These are phyloP conservation scores for Pleurotus djamor DNA, from an alignment of 768 basidiomycete genomes.

Conservation along the genomic window DNA sequence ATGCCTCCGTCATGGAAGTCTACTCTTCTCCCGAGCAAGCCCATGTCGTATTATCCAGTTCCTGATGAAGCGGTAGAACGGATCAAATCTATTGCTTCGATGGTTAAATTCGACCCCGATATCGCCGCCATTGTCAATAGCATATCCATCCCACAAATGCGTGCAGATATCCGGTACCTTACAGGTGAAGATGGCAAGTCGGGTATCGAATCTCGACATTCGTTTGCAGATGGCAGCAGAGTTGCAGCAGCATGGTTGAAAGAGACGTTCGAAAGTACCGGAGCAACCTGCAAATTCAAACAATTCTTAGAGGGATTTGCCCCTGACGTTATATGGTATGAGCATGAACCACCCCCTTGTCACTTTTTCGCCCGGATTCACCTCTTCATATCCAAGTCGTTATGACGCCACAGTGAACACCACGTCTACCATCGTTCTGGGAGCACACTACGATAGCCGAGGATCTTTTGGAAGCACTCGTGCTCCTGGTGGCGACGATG, in stretches of 20 bases:
- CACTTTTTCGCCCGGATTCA: background rate
- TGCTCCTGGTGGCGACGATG: conserved; percentile 55
- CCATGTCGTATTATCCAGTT: conserved; percentile 53
- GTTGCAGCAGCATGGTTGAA: conserved; percentile 77
- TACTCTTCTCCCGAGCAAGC: conserved; percentile 51
- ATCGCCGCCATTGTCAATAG: conserved; percentile 68
- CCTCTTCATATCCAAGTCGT: conserved; percentile 34
- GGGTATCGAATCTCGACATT: conserved; percentile 77
- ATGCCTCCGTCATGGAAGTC: conserved; percentile 79
- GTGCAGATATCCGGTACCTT: conserved; percentile 73
- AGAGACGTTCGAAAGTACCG: conserved; percentile 66
- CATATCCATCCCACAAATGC: conserved; percentile 65
- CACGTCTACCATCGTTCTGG: conserved; percentile 67
- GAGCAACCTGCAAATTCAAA: conserved; percentile 69
- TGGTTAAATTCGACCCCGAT: conserved; percentile 65
- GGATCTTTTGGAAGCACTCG: conserved; percentile 81
- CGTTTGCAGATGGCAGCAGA: conserved; percentile 66
- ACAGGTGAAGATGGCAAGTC: conserved; percentile 82
- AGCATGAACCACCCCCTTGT: conserved; percentile 6
- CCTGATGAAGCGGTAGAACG: conserved; percentile 50
- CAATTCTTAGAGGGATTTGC: conserved; percentile 72
- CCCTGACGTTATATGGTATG: conserved; percentile 85
- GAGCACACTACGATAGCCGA: conserved; percentile 89
- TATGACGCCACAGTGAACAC: conserved; percentile 56
- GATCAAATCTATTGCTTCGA: conserved; percentile 53